Conservation (phyloP, 805 yeast genomes). For the Teunomyces lycoperdinae region DNA sequence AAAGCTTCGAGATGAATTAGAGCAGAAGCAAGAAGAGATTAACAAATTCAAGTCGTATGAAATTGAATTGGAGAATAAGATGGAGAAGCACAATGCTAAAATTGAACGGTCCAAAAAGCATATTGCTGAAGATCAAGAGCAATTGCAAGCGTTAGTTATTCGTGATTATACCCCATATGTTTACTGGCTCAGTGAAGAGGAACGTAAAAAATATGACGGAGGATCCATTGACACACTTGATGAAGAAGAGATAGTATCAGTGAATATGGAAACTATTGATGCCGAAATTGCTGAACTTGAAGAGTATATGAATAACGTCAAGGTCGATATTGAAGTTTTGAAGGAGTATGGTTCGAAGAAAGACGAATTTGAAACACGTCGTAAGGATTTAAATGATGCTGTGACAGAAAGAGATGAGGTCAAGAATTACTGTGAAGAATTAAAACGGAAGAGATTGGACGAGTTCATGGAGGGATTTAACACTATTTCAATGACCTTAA, state of each 20-base stretch:
- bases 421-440: slow-evolving; percentile 59
- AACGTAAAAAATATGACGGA: slow-evolving; percentile 32
- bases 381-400: slow-evolving; percentile 64
- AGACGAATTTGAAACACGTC: slow-evolving; percentile 61
- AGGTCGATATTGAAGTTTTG: slow-evolving; percentile 70
- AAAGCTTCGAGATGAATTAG: slow-evolving; percentile 20
- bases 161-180: slow-evolving; percentile 55
- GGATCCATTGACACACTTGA: slow-evolving; percentile 41
- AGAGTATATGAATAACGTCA: slow-evolving; percentile 50
- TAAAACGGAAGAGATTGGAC: slow-evolving; percentile 70
- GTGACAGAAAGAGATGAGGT: slow-evolving; percentile 63
- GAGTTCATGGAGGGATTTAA: slow-evolving; percentile 95
- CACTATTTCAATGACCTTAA: slow-evolving; percentile 78
- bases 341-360: slow-evolving; percentile 72
- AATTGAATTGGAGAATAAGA: slow-evolving; percentile 60
- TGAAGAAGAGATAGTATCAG: slow-evolving; percentile 47
- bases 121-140: slow-evolving; percentile 35
- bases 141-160: slow-evolving; percentile 42
- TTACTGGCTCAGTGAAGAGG: slow-evolving; percentile 48
- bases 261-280: slow-evolving; percentile 50
- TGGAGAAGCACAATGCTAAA: slow-evolving; percentile 52
- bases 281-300: slow-evolving; percentile 54
- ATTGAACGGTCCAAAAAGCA: slow-evolving; percentile 38
- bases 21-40: slow-evolving; percentile 43
- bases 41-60: slow-evolving; percentile 62